These are phyloP conservation scores for Corchorus capsularis DNA, from an alignment of 345 rosid genomes.

Conservation along the genomic window DNA sequence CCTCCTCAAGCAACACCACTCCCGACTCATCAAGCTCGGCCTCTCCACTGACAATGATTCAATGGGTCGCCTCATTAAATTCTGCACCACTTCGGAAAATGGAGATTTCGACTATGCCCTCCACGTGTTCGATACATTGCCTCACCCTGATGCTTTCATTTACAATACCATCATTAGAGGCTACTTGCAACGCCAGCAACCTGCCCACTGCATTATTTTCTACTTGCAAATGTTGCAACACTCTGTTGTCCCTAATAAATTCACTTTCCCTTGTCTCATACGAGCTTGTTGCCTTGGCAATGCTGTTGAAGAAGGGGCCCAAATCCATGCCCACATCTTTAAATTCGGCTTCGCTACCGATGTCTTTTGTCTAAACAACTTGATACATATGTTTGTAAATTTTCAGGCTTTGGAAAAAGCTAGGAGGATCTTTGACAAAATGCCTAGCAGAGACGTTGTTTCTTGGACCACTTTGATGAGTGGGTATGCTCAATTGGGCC, in stretches of 20 bases:
- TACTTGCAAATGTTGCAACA: slow-evolving; percentile 37
- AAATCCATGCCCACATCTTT: slow-evolving; percentile 47
- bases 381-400: slow-evolving; percentile 49
- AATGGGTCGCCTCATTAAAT: slow-evolving; percentile 42
- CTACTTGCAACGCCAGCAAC: slow-evolving; percentile 24
- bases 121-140: slow-evolving; percentile 39
- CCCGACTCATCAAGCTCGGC: slow-evolving; percentile 40
- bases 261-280: slow-evolving; percentile 44
- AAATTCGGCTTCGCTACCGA: slow-evolving; percentile 43
- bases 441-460: slow-evolving; percentile 29
- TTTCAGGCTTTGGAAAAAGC: slow-evolving; percentile 38
- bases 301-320: slow-evolving; percentile 34
- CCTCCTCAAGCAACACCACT: slow-evolving; percentile 37
- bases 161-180: slow-evolving; percentile 40
- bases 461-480: slow-evolving; percentile 51
- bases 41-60: slow-evolving; percentile 39
- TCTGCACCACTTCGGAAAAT: slow-evolving; percentile 24
- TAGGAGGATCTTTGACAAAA: slow-evolving; percentile 37
- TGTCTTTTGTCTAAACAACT: slow-evolving; percentile 32
- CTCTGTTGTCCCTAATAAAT: slow-evolving; percentile 33
- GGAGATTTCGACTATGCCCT: slow-evolving; percentile 39
- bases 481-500: slow-evolving; percentile 48
- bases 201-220: slow-evolving; percentile 30
- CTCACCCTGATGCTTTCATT: slow-evolving; percentile 42
- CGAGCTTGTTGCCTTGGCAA: slow-evolving; percentile 35